Evolutionary conservation across 2,329 filamentous ascomycete genomes (phyloP), one percentile per base, ranked within the genome.

Genomic region (Fusarium fujikuroi): DNA sequence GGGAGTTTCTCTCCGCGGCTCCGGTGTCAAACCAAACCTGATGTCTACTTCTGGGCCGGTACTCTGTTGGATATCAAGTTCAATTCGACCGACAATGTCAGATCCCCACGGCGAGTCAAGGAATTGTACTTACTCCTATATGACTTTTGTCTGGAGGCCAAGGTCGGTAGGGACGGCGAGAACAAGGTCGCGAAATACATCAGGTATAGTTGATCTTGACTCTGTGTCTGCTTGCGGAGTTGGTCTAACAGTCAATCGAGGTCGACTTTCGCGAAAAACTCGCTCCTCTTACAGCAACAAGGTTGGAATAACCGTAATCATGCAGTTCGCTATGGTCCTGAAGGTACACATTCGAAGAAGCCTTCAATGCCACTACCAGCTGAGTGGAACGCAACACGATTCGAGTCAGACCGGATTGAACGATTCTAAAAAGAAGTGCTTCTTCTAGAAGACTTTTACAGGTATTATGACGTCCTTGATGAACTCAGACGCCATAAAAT

Each of bases 101-200:
- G 25, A 28, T 28, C 42, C 3, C 56, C 42, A 2, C 37, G 7
- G 15, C 28, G 37, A 40, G 53, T 56, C 11, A 19, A n/a, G 53
- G 16, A 43, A 2, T 14, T 56, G 10, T 56, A 56, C 14, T 10
- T 56, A 9, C 3, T 21, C 4, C 10, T 56, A 3, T 50, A 34
- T 36, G 16, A 23, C 7, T 3, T 23, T 19, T 50, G 15, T 9
- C 21, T 9, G 1, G 7, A n/a, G 12, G 15, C 30, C 15, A 11
- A 6, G 3, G 30, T 9, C 21, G 30, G n/a, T 6, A 50, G 4
- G 0, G 21, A 50, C 2, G 21, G 25, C 8, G 15, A 32, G 8
- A 37, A 30, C 3, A 40, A 23, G 8, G 15, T 52, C 16, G 34
- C 25, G 6, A 42, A 30, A 5, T n/a, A 23, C 5, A 12, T 56